Percentiles rank a stretch among this genome's conserved stretches.
Evolutionary conservation across 192 early-diverging fungal genomes (phyloP).

Genomic region (Pecoramyces ruminantium): DNA sequence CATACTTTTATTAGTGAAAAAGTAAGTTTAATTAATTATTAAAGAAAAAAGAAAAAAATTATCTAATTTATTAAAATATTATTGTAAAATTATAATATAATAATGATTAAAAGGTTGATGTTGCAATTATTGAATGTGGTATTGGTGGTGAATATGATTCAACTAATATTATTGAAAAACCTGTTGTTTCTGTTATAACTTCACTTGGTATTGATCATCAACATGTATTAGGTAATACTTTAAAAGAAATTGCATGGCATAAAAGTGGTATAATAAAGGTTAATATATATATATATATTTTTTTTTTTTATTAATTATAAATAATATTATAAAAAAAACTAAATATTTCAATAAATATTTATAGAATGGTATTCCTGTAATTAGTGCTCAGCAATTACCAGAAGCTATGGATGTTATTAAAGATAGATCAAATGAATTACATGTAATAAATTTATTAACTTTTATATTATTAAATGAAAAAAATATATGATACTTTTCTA

Average conservation of each 20-base stretch:
- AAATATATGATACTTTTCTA: too few relatives aligned
- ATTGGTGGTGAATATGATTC: constrained; percentile 73
- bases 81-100: too few relatives aligned
- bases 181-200: constrained; percentile 63
- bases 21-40: constrained; percentile 5
- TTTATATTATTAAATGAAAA: too few relatives aligned
- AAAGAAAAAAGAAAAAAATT: not conserved
- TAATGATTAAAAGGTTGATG: constrained; percentile 51
- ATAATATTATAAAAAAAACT: constrained; percentile 35
- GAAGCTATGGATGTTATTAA: constrained; percentile 49
- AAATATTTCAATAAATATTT: not conserved
- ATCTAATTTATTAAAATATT: too few relatives aligned
- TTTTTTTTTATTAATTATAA: constrained; percentile 13
- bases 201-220: constrained; percentile 67
- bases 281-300: not conserved
- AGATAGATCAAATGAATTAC: constrained; percentile 45
- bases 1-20: constrained; percentile 70
- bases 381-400: constrained; percentile 51
- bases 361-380: constrained; percentile 42
- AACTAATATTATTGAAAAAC: constrained; percentile 56
- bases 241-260: constrained; percentile 65
- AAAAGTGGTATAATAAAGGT: constrained; percentile 73
- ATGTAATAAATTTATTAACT: constrained; percentile 18
- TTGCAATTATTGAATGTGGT: constrained; percentile 65
- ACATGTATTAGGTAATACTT: constrained; percentile 45